A percentile compares a stretch with the other conserved stretches of the same genome.
These are phyloP conservation scores for Saccharum spontaneum DNA, from an alignment of 176 grass and related monocot species.

Conservation along the genomic window DNA sequence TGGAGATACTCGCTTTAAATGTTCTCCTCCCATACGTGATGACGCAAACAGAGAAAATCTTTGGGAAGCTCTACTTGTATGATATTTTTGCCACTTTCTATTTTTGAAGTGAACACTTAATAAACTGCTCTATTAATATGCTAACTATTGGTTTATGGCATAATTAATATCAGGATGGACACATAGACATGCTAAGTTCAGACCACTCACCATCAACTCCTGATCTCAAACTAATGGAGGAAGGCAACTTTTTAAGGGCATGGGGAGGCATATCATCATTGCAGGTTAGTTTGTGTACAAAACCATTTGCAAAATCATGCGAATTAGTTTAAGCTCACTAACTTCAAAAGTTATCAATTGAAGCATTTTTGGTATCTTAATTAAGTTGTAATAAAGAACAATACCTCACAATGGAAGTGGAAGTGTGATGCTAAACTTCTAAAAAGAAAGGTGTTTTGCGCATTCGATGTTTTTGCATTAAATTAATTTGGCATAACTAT, in stretches of 20 bases:
- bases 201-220: slow-evolving; percentile 94
- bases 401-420: not conserved
- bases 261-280: slow-evolving; percentile 98
- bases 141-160: slow-evolving; percentile 12
- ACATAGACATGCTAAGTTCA: slow-evolving; percentile 98
- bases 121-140: not conserved
- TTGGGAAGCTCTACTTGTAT: slow-evolving; percentile 91
- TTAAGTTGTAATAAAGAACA: not conserved
- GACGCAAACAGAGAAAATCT: slow-evolving; percentile 73
- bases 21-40: slow-evolving; percentile 85
- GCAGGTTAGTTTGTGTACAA: slow-evolving; percentile 50
- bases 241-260: slow-evolving; percentile 93
- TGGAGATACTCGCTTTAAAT: slow-evolving; percentile 95
- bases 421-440: not conserved
- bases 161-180: slow-evolving; percentile 55
- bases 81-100: slow-evolving; percentile 3
- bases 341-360: not conserved
- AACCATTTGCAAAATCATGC: not conserved
- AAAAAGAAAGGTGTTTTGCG: not conserved
- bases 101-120: not conserved
- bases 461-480: not conserved
- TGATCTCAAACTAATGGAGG: slow-evolving; percentile 84
- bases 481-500: slow-evolving; percentile 9
- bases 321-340: not conserved
- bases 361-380: not conserved